Conservation (phyloP, 106 monocot species). For the Dioscorea zingiberensis region DNA sequence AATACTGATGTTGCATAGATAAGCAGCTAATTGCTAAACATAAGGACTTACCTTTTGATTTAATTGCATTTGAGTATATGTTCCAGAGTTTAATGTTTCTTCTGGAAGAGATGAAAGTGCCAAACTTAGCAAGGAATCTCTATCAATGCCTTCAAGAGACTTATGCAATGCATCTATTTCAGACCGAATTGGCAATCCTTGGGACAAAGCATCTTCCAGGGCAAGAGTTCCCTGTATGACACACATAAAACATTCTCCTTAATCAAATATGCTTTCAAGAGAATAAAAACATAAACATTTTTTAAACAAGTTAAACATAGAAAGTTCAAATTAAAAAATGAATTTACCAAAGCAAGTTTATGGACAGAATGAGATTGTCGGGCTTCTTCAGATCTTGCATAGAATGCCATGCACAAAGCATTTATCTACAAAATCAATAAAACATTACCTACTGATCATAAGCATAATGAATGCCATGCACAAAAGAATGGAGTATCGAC, state of each 20-base stretch:
- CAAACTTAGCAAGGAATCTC: conserved; percentile 65
- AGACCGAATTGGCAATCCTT: conserved; percentile 56
- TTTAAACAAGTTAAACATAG: too few species aligned
- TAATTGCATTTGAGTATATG: conserved; percentile 53
- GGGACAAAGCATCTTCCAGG: conserved; percentile 81
- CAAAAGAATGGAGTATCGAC: too few species aligned
- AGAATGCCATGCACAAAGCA: conserved; percentile 96
- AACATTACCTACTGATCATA: too few species aligned
- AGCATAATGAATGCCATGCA: too few species aligned
- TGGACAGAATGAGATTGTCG: conserved; percentile 84
- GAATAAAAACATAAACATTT: too few species aligned
- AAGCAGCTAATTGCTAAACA: neutral
- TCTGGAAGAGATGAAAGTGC: conserved; percentile 80
- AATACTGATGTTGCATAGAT: neutral
- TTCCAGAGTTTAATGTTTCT: conserved; percentile 59
- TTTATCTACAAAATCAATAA: conserved; percentile 44
- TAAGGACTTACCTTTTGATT: conserved; percentile 62
- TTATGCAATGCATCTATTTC: conserved; percentile 58
- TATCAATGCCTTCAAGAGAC: conserved; percentile 75
- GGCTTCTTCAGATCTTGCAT: conserved; percentile 98
- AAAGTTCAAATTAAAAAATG: neutral
- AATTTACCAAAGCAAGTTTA: conserved; percentile 86
- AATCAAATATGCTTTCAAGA: too few species aligned
- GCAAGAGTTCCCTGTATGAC: conserved; percentile 68
- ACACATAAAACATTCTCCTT: neutral